Evolutionary conservation across 768 basidiomycete genomes (phyloP).

Genomic region (Trametes punicea): DNA sequence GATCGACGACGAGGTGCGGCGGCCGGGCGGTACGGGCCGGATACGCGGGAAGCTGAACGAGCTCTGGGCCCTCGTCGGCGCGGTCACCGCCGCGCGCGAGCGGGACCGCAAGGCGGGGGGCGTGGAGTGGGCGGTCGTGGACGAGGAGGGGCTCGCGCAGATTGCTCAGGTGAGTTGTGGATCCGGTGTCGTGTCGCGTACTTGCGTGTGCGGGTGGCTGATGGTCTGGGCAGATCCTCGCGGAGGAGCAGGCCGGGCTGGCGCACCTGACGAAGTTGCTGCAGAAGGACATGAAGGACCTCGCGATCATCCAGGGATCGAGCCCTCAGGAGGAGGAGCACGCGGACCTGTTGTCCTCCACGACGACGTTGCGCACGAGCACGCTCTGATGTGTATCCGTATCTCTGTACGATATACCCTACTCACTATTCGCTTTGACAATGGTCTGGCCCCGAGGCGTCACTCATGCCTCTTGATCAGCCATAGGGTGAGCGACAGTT

Average conservation of each 20-base stretch:
- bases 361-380: constrained; percentile 21
- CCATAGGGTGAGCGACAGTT: too few relatives aligned
- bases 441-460: background rate
- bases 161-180: constrained; percentile 58
- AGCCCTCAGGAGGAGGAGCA: constrained; percentile 33
- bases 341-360: constrained; percentile 21
- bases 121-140: constrained; percentile 80
- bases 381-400: constrained; percentile 13
- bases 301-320: constrained; percentile 53
- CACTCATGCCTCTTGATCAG: background rate
- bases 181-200: too few relatives aligned
- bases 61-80: constrained; percentile 80
- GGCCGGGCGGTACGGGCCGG: constrained; percentile 49
- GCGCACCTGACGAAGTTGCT: constrained; percentile 77
- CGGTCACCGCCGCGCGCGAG: constrained; percentile 58
- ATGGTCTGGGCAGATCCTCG: constrained; percentile 51
- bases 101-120: constrained; percentile 44
- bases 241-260: constrained; percentile 76
- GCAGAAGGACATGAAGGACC: constrained; percentile 58
- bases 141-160: constrained; percentile 77
- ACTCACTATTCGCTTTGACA: background rate
- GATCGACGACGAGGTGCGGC: constrained; percentile 67
- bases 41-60: constrained; percentile 75
- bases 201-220: background rate
- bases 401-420: constrained; percentile 11